Evolutionary conservation across 768 basidiomycete species (phyloP).

Genomic region (Crucibulum laeve): DNA sequence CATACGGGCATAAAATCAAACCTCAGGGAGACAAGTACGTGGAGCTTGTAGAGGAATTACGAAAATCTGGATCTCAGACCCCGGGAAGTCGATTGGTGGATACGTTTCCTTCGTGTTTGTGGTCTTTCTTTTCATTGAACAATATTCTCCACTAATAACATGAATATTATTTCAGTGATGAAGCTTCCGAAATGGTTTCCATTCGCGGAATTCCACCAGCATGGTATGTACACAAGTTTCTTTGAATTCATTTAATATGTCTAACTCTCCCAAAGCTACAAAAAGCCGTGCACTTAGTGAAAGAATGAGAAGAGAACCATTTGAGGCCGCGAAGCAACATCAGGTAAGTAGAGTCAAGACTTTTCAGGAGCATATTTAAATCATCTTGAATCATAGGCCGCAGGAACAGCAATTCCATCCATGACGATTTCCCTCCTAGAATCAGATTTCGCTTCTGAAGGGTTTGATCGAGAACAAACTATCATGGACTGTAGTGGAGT

Average conservation of each 20-base stretch:
- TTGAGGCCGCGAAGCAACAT: not conserved
- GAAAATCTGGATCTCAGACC: not conserved
- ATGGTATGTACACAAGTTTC: not conserved
- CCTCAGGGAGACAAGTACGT: conserved; percentile 1
- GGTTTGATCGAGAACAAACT: not conserved
- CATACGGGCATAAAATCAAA: conserved; percentile 5
- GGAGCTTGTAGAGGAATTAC: not conserved
- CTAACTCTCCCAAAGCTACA: not conserved
- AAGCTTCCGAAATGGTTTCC: not conserved
- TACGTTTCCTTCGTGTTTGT: not conserved
- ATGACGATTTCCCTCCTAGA: not conserved
- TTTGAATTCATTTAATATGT: not conserved
- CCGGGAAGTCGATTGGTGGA: not conserved
- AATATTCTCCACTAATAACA: no score
- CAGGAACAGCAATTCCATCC: not conserved
- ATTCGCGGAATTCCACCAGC: not conserved
- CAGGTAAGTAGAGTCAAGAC: not conserved
- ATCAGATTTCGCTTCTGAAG: not conserved
- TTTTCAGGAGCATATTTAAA: not conserved
- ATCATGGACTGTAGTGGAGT: not conserved
- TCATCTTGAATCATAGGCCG: not conserved
- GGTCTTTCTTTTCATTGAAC: not conserved
- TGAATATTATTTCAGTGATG: not conserved
- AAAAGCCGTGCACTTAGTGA: not conserved
- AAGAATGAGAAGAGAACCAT: not conserved